Base-by-base conservation (phyloP, 352 stramenopile genomes). In the Peronospora tabacina region DNA sequence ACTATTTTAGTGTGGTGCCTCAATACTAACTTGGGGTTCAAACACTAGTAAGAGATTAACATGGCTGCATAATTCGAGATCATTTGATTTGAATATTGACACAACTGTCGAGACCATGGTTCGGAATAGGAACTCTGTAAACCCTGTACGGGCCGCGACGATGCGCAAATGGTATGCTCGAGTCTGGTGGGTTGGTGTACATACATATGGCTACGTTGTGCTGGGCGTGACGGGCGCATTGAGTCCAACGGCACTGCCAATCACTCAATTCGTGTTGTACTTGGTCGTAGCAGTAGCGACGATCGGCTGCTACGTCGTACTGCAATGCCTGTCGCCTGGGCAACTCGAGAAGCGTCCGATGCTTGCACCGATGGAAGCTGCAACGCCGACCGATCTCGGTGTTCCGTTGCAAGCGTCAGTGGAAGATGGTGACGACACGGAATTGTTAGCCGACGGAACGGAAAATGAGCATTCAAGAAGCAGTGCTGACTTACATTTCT, bases 261-360 rank as follows among this genome's bases (percentile, higher is more conserved):
- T 50, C n/a, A 39, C 50, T 40, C 63, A 79, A 13, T 72, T 85
- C 16, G 60, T 68, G 35, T 44, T 70, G 13, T 54, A 66, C 13
- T 28, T 75, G 32, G 50, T 62, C 15, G 55, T 83, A 34, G 75
- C 55, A 26, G 47, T 70, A 1, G 46, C 46, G 34, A 86, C 75
- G 10, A 50, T 74, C 33, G 24, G 28, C 11, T 68, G 54, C 45
- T 91, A 89, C 52, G 22, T 71, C 1, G 41, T 64, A 5, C 60
- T 91, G 49, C 77, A 91, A 60, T 66, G 49, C 17, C 88, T 77
- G 19, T 75, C 71, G 4, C 71, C 80, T 6, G 80, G 80, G n/a
- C 82, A 70, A 34, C 49, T 87, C 1, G 55, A 65, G 20, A 66
- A 70, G 40, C 44, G 61, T 8, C 47, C 34, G 30, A 44, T 58